These are phyloP conservation scores for Fragilariopsis cylindrus DNA, from an alignment of 108 stramenopile genomes.

Conservation along the genomic window DNA sequence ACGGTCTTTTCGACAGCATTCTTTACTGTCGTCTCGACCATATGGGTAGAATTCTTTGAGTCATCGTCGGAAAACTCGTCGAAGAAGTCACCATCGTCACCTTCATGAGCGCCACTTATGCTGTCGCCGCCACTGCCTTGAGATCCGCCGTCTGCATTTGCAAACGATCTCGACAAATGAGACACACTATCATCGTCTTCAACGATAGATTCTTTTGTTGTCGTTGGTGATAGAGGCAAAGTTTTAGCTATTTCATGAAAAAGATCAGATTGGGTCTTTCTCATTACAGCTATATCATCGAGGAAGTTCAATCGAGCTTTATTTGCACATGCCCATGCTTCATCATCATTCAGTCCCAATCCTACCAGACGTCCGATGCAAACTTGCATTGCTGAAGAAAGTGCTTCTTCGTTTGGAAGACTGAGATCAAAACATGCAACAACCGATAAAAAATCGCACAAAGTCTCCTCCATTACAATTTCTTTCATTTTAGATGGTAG, in stretches of 20 bases:
- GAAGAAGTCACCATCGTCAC: not conserved
- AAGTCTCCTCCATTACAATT: slow-evolving; percentile 46
- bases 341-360: slow-evolving; percentile 48
- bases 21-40: slow-evolving; percentile 40
- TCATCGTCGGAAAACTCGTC: slow-evolving; percentile 31
- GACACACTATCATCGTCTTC: not conserved
- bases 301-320: slow-evolving; percentile 53
- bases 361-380: slow-evolving; percentile 54
- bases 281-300: slow-evolving; percentile 45
- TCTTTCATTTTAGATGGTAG: slow-evolving; percentile 22
- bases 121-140: not conserved
- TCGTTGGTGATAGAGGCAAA: too few relatives aligned
- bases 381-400: slow-evolving; percentile 58
- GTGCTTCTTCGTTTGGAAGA: slow-evolving; percentile 55
- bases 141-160: not conserved
- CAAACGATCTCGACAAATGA: too few relatives aligned
- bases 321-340: slow-evolving; percentile 52
- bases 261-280: slow-evolving; percentile 29
- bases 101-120: not conserved
- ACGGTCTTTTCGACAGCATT: slow-evolving; percentile 49
- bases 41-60: slow-evolving; percentile 36
- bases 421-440: slow-evolving; percentile 64
- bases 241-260: slow-evolving; percentile 6
- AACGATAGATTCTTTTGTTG: not conserved
- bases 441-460: slow-evolving; percentile 51